phyloP scores from a whole-genome alignment of 2,329 filamentous ascomycete species.

The Sporothrix sp. region DNA sequence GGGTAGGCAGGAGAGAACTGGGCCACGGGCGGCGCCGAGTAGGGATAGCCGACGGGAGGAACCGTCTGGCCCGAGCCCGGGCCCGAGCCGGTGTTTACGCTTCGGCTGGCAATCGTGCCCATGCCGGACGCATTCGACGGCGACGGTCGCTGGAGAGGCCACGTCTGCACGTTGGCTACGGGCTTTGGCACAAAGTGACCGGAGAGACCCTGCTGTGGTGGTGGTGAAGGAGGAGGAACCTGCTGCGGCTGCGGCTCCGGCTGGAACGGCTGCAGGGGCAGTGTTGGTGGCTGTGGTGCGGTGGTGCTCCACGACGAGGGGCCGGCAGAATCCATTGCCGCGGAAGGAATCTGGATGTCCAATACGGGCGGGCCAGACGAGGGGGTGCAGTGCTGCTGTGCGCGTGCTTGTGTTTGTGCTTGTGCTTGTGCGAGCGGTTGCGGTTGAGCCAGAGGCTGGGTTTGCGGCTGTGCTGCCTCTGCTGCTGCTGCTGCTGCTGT shows the following conservation, averaged over 20 bases:
- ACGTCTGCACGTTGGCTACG: slow-evolving; percentile 13
- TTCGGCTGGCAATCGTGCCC: too few species aligned
- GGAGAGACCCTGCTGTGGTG: background rate
- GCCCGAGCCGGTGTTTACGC: background rate
- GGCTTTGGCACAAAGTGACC: slow-evolving; percentile 12
- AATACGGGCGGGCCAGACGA: slow-evolving; percentile 18
- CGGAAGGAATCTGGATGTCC: slow-evolving; percentile 25
- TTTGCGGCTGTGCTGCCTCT: background rate
- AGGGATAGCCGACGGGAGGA: slow-evolving; percentile 27
- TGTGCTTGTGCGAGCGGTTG: slow-evolving; percentile 5
- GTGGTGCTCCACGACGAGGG: background rate
- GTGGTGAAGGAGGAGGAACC: background rate
- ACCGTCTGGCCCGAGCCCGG: background rate
- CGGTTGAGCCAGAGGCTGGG: background rate
- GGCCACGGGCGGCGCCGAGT: slow-evolving; percentile 26
- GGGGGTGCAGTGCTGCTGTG: background rate
- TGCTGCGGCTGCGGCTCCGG: background rate
- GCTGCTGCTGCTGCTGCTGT: background rate
- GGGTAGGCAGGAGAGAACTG: background rate
- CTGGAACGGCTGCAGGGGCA: background rate
- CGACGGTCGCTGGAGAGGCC: slow-evolving; percentile 14
- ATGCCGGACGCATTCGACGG: background rate
- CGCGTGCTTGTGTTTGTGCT: background rate
- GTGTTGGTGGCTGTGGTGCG: background rate
- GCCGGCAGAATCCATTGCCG: slow-evolving; percentile 16